phyloP scores from a whole-genome alignment of 805 yeast species.

The Teunomyces aglyptinius region DNA sequence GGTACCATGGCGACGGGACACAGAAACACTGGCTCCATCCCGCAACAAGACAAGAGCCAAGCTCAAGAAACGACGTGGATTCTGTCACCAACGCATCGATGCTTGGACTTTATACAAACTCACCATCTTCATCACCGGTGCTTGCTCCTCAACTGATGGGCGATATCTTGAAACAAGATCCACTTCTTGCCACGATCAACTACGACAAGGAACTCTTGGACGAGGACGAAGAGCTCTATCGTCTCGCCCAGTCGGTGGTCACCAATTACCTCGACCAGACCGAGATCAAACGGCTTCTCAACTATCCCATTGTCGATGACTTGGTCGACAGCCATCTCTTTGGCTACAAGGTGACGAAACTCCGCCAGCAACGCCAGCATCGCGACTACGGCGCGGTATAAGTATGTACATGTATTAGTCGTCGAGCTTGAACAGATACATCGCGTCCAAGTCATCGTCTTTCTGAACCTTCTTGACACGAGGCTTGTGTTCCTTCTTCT shows the following conservation, averaged over 20 bases:
- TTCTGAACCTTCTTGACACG: no score
- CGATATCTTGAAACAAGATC: constrained; percentile 8
- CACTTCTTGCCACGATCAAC: constrained; percentile 14
- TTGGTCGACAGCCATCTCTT: constrained; percentile 36
- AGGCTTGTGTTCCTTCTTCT: no score
- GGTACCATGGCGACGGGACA: constrained; percentile 77
- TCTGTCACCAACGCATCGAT: constrained; percentile 15
- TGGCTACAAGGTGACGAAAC: constrained; percentile 41
- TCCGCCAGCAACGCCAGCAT: constrained; percentile 25
- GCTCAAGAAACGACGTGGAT: no score
- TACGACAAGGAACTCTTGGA: constrained; percentile 35
- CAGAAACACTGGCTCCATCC: constrained; percentile 73
- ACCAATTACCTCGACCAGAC: constrained; percentile 34
- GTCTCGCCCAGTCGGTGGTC: constrained; percentile 27
- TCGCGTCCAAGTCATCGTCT: constrained; percentile 35
- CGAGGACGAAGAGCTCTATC: constrained; percentile 38
- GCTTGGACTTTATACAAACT: constrained; percentile 29
- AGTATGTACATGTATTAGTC: constrained; percentile 22
- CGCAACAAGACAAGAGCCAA: no score
- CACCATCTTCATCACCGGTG: constrained; percentile 16
- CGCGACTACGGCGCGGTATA: constrained; percentile 26
- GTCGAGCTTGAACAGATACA: constrained; percentile 41
- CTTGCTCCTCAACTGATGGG: constrained; percentile 20
- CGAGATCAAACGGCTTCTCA: constrained; percentile 33
- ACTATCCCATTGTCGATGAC: constrained; percentile 47